phyloP scores from a whole-genome alignment of 2,329 filamentous ascomycete genomes.

The Colletotrichum orchidophilum region DNA sequence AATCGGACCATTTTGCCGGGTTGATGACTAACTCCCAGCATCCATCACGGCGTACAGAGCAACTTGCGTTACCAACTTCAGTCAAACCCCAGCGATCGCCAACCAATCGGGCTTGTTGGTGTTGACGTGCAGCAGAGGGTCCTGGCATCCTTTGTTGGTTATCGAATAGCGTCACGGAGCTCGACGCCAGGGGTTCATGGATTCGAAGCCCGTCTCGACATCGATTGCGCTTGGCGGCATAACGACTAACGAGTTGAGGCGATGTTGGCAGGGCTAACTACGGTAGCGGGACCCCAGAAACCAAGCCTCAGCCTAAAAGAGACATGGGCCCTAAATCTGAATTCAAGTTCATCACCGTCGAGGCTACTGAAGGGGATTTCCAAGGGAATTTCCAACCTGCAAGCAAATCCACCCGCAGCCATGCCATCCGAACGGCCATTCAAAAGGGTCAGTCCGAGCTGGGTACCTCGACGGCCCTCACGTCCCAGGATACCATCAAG shows the following conservation, averaged over 20 bases:
- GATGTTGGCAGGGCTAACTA: neutral
- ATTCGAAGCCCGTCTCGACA: neutral
- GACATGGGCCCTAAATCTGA: constrained; percentile 17
- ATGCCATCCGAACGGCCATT: constrained; percentile 33
- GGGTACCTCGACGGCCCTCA: constrained; percentile 4
- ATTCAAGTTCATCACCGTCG: constrained; percentile 32
- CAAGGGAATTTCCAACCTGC: constrained; percentile 18
- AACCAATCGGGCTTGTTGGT: neutral
- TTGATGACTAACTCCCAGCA: constrained; percentile 12
- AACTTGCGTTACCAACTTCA: neutral
- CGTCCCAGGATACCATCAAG: constrained; percentile 9
- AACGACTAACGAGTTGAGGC: neutral
- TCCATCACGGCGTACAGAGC: neutral
- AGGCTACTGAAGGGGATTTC: neutral
- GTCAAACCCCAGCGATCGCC: too few species aligned
- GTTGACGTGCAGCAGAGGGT: neutral
- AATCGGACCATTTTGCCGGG: neutral
- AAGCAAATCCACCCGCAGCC: constrained; percentile 28
- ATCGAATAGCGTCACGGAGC: neutral
- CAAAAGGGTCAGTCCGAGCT: constrained; percentile 15
- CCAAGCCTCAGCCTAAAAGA: neutral
- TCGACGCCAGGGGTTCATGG: neutral
- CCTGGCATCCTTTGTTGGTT: neutral
- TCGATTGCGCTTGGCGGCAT: neutral
- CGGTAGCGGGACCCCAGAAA: neutral